A percentile compares a stretch with the other conserved stretches of the same genome.
Conservation (phyloP, 2,329 filamentous ascomycete species). For the Fusarium haematococcum region DNA sequence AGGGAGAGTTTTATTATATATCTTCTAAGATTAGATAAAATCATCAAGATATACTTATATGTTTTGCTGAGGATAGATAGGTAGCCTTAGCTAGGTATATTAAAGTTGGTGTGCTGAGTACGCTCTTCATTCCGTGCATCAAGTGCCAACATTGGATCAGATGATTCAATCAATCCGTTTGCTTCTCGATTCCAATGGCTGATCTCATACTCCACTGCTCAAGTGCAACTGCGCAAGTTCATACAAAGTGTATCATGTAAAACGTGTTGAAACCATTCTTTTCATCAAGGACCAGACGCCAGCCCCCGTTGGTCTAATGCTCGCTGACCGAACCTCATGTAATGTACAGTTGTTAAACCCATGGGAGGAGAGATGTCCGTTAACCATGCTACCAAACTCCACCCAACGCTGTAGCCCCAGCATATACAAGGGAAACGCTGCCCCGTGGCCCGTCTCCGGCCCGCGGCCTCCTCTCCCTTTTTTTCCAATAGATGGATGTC, state of each 20-base stretch:
- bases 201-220: not conserved
- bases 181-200: not conserved
- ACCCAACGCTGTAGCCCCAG: constrained; percentile 45
- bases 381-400: constrained; percentile 53
- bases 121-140: not conserved
- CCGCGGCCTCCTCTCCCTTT: constrained; percentile 17
- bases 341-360: constrained; percentile 61
- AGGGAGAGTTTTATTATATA: not conserved
- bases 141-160: not conserved
- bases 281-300: constrained; percentile 52
- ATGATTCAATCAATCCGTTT: not conserved
- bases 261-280: constrained; percentile 34
- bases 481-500: constrained; percentile 11
- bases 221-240: not conserved
- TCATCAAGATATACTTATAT: not conserved
- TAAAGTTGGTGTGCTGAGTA: no score
- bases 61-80: not conserved
- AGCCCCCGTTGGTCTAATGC: constrained; percentile 58
- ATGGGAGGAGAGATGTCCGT: constrained; percentile 67
- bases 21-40: not conserved
- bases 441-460: constrained; percentile 31
- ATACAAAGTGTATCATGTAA: not conserved
- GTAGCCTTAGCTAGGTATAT: not conserved
- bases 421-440: constrained; percentile 45
- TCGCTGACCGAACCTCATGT: constrained; percentile 56